These are phyloP conservation scores for Dactylellina sp. DNA, from an alignment of 2,329 filamentous ascomycete species.

Conservation along the genomic window DNA sequence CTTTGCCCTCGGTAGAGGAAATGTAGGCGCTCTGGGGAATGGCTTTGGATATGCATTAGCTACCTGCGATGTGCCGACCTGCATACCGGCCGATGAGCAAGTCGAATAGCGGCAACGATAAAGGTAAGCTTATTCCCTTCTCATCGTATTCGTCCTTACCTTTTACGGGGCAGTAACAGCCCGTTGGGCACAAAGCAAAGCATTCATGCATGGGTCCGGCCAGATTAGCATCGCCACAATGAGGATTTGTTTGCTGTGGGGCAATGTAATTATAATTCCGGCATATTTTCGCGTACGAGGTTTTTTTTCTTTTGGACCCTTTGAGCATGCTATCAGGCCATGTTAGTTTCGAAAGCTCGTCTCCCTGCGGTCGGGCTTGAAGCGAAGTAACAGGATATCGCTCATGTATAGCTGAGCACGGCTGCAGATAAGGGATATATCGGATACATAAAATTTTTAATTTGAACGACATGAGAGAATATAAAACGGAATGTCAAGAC, in stretches of 20 bases:
- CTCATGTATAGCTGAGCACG: too few relatives aligned
- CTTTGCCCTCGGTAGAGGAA: too few relatives aligned
- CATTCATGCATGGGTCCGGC: too few relatives aligned
- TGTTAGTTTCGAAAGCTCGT: neutral
- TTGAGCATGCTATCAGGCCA: neutral
- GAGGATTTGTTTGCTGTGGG: too few relatives aligned
- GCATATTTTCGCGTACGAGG: too few relatives aligned
- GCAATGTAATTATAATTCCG: too few relatives aligned
- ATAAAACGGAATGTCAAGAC: too few relatives aligned
- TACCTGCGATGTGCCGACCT: constrained; percentile 12
- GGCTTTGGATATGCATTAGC: neutral
- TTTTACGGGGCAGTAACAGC: neutral
- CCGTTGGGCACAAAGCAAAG: too few relatives aligned
- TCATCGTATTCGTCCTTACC: neutral
- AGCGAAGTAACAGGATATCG: too few relatives aligned
- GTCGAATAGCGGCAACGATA: neutral
- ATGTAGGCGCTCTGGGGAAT: neutral
- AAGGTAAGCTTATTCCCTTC: neutral
- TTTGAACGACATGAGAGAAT: too few relatives aligned
- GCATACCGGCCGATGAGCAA: neutral
- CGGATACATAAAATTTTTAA: neutral
- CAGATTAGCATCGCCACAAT: too few relatives aligned
- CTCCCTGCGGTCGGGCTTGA: neutral
- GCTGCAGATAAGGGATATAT: neutral
- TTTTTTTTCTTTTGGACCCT: too few relatives aligned